Evolutionary conservation across 2,329 filamentous ascomycete species (phyloP), one percentile per base, ranked within the genome.

Genomic region (Colletotrichum lini): DNA sequence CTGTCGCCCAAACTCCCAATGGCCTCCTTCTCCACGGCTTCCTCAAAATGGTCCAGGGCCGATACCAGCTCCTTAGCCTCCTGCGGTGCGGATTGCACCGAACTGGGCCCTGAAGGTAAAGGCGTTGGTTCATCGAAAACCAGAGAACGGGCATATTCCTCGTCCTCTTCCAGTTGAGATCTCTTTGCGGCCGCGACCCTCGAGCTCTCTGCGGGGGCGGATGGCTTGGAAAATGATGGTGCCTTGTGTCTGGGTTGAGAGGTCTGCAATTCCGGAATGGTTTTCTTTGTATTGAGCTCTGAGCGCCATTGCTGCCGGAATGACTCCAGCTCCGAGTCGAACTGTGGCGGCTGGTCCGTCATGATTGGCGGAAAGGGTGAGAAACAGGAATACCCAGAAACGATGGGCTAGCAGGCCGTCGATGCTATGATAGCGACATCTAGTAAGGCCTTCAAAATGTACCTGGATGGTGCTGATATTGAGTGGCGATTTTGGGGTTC

Each of bases 31-130:
- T 97, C 93, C 67, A 98, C 95, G 4, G 96, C 96, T 79, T 90
- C 90, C 80, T 98, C 96, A 77, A 96, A 98, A 80, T 98, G 94
- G 76, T 98, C 96, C 18, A 99, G 83, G 0, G 96, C 96, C 13
- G 95, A 93, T 26, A 86, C 84, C 5, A 93, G 93, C 75, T 92
- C 81, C 67, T 75, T 80, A 13, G 80, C 77, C 38, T 76, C 73
- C 40, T 70, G 52, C 5, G 72, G 75, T 30, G 70, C 79, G 18
- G 75, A 53, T 12, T 73, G 42, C 7, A 63, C 66, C 21, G 53
- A 8, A 21, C 13, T 52, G 16, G 61, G 21, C 7, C 35, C 57
- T 6, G 56, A 52, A n/a, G 56, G 35, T 5, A 44, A 50, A 23
- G 71, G 64, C 10, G 52, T 26, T 8, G 73, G 70, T 15, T 77